These are phyloP conservation scores for Hortiboletus flavorubellus DNA, from an alignment of 768 basidiomycete genomes.

Conservation along the genomic window DNA sequence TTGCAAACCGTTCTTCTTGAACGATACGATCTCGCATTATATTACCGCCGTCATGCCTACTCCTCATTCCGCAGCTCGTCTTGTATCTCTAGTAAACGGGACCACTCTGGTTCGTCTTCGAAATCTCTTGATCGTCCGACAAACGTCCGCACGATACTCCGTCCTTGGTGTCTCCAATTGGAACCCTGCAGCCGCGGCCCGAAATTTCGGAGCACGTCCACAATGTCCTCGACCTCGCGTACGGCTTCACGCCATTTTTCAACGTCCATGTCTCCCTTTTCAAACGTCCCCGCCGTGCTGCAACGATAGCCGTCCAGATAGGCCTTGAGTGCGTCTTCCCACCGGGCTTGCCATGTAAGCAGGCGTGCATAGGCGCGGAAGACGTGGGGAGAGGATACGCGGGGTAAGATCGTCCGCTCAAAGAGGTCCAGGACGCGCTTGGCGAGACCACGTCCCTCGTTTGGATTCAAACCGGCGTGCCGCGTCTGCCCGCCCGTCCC, in stretches of 20 bases:
- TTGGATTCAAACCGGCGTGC: slow-evolving; percentile 40
- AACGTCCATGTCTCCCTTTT: slow-evolving; percentile 65
- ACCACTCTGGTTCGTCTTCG: slow-evolving; percentile 87
- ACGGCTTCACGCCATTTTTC: slow-evolving; percentile 74
- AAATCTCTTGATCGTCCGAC: slow-evolving; percentile 84
- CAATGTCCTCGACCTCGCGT: slow-evolving; percentile 76
- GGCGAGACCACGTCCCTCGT: slow-evolving; percentile 65
- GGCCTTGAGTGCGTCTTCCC: slow-evolving; percentile 77
- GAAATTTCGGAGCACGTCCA: slow-evolving; percentile 79
- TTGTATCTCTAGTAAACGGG: slow-evolving; percentile 57
- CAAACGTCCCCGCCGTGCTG: slow-evolving; percentile 55
- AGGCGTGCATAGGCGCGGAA: slow-evolving; percentile 85
- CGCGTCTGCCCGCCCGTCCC: slow-evolving; percentile 1
- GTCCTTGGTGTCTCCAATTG: slow-evolving; percentile 85
- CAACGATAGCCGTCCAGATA: slow-evolving; percentile 84
- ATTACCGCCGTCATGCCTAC: slow-evolving; percentile 19
- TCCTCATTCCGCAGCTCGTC: slow-evolving; percentile 23
- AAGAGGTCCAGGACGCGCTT: slow-evolving; percentile 71
- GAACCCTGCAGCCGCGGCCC: slow-evolving; percentile 60
- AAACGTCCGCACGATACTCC: slow-evolving; percentile 86
- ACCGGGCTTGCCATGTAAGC: slow-evolving; percentile 65
- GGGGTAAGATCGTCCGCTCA: slow-evolving; percentile 75
- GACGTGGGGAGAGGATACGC: slow-evolving; percentile 72
- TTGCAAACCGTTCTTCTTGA: neutral
- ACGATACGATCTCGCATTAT: slow-evolving; percentile 7